Base-by-base conservation (phyloP, 495 filamentous ascomycete species). In the Bombardia bombarda region DNA sequence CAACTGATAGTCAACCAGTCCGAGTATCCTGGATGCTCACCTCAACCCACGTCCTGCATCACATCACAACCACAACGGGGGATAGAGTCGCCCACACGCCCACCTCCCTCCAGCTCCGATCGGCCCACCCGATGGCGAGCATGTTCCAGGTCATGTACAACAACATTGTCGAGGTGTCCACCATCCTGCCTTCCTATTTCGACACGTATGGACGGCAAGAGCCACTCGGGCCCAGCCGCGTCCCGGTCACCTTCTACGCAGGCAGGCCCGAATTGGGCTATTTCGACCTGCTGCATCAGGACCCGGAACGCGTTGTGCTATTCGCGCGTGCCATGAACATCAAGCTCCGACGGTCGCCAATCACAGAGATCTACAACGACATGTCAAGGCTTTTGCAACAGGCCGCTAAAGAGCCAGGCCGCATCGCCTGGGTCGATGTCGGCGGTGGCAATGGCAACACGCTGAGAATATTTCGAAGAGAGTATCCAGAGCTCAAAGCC, bases 121-220 rank as follows among this genome's bases (percentile, higher is more conserved):
- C 42, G 1, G 37, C 32, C 19, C 38, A 56, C 24, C 43, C 53
- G 9, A 51, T 62, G 42, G 47, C 40, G 4, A 45, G 46, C 30
- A 57, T 53, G 42, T 65, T 66, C 46, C 89, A 86, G 82, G 32
- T 86, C 1, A 65, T 95, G 33, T 56, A 45, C 48, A 60, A 55
- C 26, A 54, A 61, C 25, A 38, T 64, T 22, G 45, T 57, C 32
- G 28, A 37, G 12, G 48, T 49, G 5, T 51, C 47, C 6, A 36
- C 49, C 2, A 47, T 50, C 21, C 47, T 66, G 6, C 60, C 64
- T 0, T 34, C 35, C 16, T 66, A 55, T 44, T 67, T 66, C 25
- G 50, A 55, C 19, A 53, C 52, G 16, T 58, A 67, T 40, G 60
- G 60, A n/a, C 53, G 52, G 2, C 25, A 32, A 12, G 44, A 58